Base-by-base conservation (phyloP, 768 basidiomycete species). In the Filobasidium wieringae region DNA sequence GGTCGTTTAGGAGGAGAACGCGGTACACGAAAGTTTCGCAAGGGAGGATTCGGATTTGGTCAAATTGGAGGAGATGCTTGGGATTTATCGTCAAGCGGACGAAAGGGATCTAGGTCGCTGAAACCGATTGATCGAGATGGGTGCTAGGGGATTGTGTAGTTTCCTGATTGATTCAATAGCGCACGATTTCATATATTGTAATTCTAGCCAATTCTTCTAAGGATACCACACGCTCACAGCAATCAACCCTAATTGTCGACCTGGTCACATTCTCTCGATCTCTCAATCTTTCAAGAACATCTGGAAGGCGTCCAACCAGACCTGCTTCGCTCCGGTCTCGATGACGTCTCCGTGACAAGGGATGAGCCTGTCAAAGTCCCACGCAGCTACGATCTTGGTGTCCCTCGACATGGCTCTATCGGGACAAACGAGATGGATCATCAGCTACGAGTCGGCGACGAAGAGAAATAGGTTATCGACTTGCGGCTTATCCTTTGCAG, bases 381-480 rank as follows among this genome's bases (percentile, higher is more conserved):
- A 89, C 0, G 71, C 77, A 0, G 80, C 77, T 2, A 89, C 86
- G 1, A 77, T 81, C 64, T 78, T 80, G 5, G 79, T 82, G 61
- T 85, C 82, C 22, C 80, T 77, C 43, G 76, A 77, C 84, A 87
- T 86, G 15, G 61, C 69, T 19, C 64, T 63, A 19, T 22, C 32
- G 27, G 49, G 27, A 51, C 15, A 24, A 29, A 45, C 24, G 31
- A 4, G 7, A 33, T 24, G 15, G n/a, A 45, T 9, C 50, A 31
- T 5, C n/a, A n/a, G 43, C 26, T 15, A 51, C 27, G 4, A 51
- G 50, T 26, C 30, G 14, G 8, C 12, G 55, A 49, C 31, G 40
- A 31, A 32, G 27, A 14, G 40, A 19, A 6, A n/a, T 40, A 36
- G 39, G 37, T 19, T n/a, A 27, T 27, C 12, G 32, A 29, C 19